A percentile compares a stretch with the other conserved stretches of the same genome.
These are phyloP conservation scores for Termitomyces sp. DNA, from an alignment of 768 basidiomycete species.

Conservation along the genomic window DNA sequence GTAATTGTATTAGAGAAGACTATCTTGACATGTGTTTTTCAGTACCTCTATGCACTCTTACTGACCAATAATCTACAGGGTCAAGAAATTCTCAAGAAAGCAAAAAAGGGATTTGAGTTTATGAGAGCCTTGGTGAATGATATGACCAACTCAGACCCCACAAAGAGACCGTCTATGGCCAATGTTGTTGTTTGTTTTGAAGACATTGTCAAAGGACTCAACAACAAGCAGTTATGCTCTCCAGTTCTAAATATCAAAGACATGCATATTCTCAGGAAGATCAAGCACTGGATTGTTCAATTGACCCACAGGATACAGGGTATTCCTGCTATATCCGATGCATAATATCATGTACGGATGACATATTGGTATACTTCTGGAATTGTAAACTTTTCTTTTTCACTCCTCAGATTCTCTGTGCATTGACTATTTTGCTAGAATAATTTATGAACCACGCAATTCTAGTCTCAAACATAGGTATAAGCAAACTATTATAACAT, in stretches of 20 bases:
- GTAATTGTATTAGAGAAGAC: background rate
- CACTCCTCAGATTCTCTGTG: too few relatives aligned
- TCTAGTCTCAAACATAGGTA: too few relatives aligned
- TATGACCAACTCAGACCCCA: slow-evolving; percentile 19
- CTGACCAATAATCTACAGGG: background rate
- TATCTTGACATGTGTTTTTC: background rate
- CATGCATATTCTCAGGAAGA: background rate
- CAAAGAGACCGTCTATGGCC: slow-evolving; percentile 24
- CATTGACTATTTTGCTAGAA: too few relatives aligned
- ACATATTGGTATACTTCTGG: background rate
- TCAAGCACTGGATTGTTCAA: background rate
- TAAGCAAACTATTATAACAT: too few relatives aligned
- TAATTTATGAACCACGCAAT: too few relatives aligned
- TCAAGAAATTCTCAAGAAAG: background rate
- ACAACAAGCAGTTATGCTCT: slow-evolving; percentile 21
- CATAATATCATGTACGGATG: background rate
- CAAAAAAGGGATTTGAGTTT: background rate
- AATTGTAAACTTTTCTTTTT: background rate
- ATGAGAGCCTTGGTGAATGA: background rate
- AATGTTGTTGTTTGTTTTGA: slow-evolving; percentile 15
- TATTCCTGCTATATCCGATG: too few relatives aligned
- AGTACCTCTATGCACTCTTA: background rate
- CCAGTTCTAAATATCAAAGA: slow-evolving; percentile 12
- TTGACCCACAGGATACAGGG: too few relatives aligned
- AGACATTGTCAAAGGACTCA: background rate